These are phyloP conservation scores for Dendrothele bispora DNA, from an alignment of 768 basidiomycete species.

Conservation along the genomic window DNA sequence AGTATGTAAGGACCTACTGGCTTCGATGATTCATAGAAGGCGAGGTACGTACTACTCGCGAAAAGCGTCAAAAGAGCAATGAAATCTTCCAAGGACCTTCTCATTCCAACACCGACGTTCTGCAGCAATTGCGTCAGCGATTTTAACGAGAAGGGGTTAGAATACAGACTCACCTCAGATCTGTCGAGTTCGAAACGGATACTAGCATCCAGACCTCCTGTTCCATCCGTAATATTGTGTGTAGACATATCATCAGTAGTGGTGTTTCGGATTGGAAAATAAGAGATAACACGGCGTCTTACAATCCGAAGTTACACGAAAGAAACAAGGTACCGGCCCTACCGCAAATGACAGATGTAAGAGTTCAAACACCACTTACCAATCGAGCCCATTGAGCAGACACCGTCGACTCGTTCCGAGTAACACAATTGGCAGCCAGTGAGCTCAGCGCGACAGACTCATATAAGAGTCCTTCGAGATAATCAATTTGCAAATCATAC, in stretches of 20 bases:
- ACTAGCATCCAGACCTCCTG: slow-evolving; percentile 51
- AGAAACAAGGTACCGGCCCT: too few species aligned
- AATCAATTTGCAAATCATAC: too few species aligned
- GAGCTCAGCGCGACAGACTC: neutral
- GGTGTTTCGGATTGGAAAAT: slow-evolving; percentile 11
- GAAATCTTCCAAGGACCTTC: slow-evolving; percentile 42
- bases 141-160: neutral
- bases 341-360: too few species aligned
- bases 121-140: slow-evolving; percentile 13
- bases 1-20: neutral
- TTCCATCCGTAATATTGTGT: slow-evolving; percentile 42
- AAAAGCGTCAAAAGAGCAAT: slow-evolving; percentile 41
- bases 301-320: slow-evolving; percentile 41
- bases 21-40: too few species aligned
- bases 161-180: slow-evolving; percentile 31
- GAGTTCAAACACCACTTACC: too few species aligned
- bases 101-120: slow-evolving; percentile 51
- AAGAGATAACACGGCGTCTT: slow-evolving; percentile 8
- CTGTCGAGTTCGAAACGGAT: slow-evolving; percentile 46
- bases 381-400: slow-evolving; percentile 43
- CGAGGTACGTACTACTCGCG: slow-evolving; percentile 37
- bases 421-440: slow-evolving; percentile 24
- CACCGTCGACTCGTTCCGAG: slow-evolving; percentile 29
- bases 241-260: slow-evolving; percentile 54
- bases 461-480: too few species aligned